Conservation (phyloP, 2,329 filamentous ascomycete species). For the Aureobasidium sp. region DNA sequence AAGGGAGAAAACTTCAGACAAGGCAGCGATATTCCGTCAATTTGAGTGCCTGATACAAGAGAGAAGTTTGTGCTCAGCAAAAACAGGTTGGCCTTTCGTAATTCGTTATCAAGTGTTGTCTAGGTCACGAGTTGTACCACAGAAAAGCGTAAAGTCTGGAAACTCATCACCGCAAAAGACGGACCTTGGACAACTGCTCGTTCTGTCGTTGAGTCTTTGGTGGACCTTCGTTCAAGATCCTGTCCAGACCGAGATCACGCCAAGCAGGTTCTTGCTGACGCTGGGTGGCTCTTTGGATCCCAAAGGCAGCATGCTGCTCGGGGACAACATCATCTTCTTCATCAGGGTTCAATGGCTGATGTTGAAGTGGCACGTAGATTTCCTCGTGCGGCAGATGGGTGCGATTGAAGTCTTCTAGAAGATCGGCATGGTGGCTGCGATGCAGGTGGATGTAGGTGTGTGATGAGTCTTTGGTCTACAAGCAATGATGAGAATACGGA, state of each 20-base stretch:
- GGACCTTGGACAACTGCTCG: not conserved
- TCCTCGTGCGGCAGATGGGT: constrained; percentile 49
- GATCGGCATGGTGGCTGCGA: constrained; percentile 61
- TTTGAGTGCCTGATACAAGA: not conserved
- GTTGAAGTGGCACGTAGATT: constrained; percentile 69
- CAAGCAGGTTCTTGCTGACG: constrained; percentile 61
- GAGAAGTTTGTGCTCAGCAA: not conserved
- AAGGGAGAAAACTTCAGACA: not conserved
- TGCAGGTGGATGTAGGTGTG: constrained; percentile 71
- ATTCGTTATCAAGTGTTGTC: not conserved
- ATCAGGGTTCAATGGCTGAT: constrained; percentile 77
- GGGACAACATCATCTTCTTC: constrained; percentile 84
- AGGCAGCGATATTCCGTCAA: not conserved
- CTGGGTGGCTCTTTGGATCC: constrained; percentile 73
- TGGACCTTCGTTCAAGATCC: constrained; percentile 59
- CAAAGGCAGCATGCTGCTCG: constrained; percentile 80
- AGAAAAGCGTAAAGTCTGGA: not conserved
- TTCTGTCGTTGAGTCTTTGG: constrained; percentile 18
- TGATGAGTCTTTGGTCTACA: constrained; percentile 48
- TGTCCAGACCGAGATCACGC: constrained; percentile 67
- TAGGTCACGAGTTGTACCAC: not conserved
- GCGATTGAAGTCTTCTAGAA: constrained; percentile 55
- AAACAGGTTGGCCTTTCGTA: not conserved
- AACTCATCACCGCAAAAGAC: not conserved
- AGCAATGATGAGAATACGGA: not conserved